A percentile compares a stretch with the other conserved stretches of the same genome.
Conservation (phyloP, 2,329 filamentous ascomycete species). For the Macrophomina pseudophaseolina region DNA sequence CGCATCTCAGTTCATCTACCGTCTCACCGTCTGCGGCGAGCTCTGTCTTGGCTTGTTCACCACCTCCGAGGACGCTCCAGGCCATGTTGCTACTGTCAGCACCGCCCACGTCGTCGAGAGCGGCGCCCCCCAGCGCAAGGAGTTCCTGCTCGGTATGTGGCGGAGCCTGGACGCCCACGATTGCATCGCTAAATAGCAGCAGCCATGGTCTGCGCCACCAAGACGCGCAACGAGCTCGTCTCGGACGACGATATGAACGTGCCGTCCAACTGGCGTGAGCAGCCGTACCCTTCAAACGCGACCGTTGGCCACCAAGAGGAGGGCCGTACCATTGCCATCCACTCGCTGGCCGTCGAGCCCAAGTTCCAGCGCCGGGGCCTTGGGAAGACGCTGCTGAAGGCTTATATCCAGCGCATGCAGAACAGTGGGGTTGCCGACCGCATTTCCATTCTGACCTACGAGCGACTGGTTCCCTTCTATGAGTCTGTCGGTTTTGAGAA, state of each 20-base stretch:
- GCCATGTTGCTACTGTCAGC: constrained; percentile 57
- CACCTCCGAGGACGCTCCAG: constrained; percentile 55
- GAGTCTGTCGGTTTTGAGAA: constrained; percentile 74
- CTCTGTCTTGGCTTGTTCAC: constrained; percentile 82
- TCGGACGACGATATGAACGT: constrained; percentile 79
- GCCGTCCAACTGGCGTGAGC: constrained; percentile 68
- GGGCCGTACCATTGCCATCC: constrained; percentile 77
- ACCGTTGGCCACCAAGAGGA: constrained; percentile 71
- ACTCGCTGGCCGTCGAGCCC: constrained; percentile 81
- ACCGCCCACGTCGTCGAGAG: constrained; percentile 64
- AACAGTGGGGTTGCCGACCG: constrained; percentile 72
- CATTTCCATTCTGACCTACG: constrained; percentile 77
- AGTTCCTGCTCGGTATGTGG: constrained; percentile 63
- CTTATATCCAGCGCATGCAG: constrained; percentile 78
- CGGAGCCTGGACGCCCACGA: neutral
- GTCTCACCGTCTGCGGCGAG: constrained; percentile 74
- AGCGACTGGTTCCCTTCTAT: constrained; percentile 76
- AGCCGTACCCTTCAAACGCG: constrained; percentile 26
- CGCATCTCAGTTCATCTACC: constrained; percentile 70
- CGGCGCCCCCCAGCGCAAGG: constrained; percentile 62
- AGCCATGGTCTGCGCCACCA: constrained; percentile 78
- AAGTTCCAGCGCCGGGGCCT: constrained; percentile 74
- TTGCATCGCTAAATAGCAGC: neutral
- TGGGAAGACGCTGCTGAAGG: constrained; percentile 73
- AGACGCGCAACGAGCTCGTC: constrained; percentile 66